Evolutionary conservation across 2,329 filamentous ascomycete species (phyloP), one percentile per base, ranked within the genome.

Genomic region (Diplodia scrobiculata): DNA sequence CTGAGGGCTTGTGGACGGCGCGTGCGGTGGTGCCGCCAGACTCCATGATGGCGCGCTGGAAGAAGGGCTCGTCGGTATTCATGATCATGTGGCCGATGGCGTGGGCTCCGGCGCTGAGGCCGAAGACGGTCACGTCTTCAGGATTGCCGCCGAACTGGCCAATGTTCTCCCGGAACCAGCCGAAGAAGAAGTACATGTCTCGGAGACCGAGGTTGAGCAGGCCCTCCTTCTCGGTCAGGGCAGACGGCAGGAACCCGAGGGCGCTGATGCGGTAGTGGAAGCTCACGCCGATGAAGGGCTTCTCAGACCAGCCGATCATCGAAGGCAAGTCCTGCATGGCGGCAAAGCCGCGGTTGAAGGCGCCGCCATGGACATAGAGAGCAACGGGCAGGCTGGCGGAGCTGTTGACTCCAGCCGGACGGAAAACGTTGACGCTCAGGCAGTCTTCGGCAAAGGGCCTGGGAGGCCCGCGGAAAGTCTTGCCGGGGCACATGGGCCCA

Each of bases 81-180:
- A 90, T 84, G 17, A 91, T 76, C 69, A 90, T 88, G 71, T 91
- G 89, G 2, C 88, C 89, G 69, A 90, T 84, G 84, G 70, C 71
- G 19, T 71, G 70, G 19, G 70, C 70, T 29, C 71, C 71, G 5
- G 71, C 71, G n/a, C 70, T 72, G 17, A 71, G 68, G 10, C 71
- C 71, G 45, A 70, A 68, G 0, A 72, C 70, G 11, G 71, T 72
- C 25, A 73, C 69, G 10, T 70, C 67, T 7, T 71, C 67, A 3
- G 68, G 68, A 32, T 77, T 70, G 11, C 73, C 73, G 5, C 73
- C 73, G 29, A 75, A 74, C 0, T 69, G 62, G 14, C 67, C 67
- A 58, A 79, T 77, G 62, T 80, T 77, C 63, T 75, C 72, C 25
- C 74, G 73, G 0, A 83, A 78, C 82, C 82, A 84, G 51, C 82